Conservation (phyloP, 2,329 filamentous ascomycete species). For the Coniochaeta hoffmannii region DNA sequence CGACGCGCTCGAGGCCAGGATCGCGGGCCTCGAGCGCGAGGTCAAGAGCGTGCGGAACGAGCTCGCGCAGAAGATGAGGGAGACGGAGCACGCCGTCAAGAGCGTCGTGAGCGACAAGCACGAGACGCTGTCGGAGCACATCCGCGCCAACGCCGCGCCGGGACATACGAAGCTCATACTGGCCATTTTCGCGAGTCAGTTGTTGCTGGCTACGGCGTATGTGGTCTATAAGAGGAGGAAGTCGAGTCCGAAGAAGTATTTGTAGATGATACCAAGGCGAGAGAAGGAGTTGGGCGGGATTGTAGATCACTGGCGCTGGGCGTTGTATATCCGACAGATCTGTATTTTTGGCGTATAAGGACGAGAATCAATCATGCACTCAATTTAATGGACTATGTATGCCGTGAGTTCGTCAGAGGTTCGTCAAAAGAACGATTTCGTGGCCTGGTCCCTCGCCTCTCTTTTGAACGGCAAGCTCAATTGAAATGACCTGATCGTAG, state of each 20-base stretch:
- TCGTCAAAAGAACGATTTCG: no score
- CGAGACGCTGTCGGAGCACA: conserved; percentile 37
- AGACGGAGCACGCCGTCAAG: conserved; percentile 45
- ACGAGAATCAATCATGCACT: not conserved
- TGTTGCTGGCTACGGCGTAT: conserved; percentile 62
- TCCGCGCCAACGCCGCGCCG: conserved; percentile 37
- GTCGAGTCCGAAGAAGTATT: conserved; percentile 79
- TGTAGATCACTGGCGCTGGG: not conserved
- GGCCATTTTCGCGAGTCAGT: conserved; percentile 67
- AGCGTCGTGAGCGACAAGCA: conserved; percentile 40
- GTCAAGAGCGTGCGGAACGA: conserved; percentile 50
- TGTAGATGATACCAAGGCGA: conserved; percentile 37
- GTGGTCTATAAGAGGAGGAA: conserved; percentile 73
- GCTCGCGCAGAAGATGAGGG: conserved; percentile 39
- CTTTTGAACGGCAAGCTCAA: no score
- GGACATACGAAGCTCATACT: conserved; percentile 52
- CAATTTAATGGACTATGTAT: not conserved
- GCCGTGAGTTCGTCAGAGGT: not conserved
- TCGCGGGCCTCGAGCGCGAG: conserved; percentile 50
- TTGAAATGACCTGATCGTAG: no score
- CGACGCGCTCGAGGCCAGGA: conserved; percentile 32
- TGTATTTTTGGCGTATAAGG: not conserved
- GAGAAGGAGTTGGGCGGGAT: not conserved
- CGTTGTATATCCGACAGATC: not conserved
- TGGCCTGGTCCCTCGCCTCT: no score